Conservation (phyloP, 2,329 filamentous ascomycete species). For the Ceratocystis diversiconidia region DNA sequence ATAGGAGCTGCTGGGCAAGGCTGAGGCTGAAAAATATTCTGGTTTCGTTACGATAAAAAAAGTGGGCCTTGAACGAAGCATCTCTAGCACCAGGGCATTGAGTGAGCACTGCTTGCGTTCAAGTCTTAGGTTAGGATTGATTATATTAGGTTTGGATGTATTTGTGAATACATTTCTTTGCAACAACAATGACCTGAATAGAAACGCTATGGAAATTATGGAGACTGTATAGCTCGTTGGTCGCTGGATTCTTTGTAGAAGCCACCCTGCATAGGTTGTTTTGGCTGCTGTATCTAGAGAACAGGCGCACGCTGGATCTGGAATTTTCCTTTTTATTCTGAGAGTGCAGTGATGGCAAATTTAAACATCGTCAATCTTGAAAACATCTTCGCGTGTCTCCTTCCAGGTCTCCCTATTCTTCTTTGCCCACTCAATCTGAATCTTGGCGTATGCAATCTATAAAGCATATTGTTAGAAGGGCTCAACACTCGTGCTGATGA, state of each 20-base stretch:
- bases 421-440: conserved; percentile 86
- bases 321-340: background rate
- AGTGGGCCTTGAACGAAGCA: background rate
- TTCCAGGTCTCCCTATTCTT: conserved; percentile 85
- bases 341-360: background rate
- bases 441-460: conserved; percentile 80
- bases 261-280: background rate
- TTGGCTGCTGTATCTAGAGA: background rate
- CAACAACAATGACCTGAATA: background rate
- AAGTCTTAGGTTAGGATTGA: too few relatives aligned
- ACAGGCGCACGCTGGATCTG: background rate
- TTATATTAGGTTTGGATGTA: too few relatives aligned
- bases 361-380: conserved; percentile 62
- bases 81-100: background rate
- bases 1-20: background rate
- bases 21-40: background rate
- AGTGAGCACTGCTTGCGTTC: background rate
- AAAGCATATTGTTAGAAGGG: conserved; percentile 20
- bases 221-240: background rate
- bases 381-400: conserved; percentile 72
- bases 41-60: background rate
- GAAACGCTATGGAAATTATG: background rate
- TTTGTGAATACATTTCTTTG: background rate
- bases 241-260: background rate
- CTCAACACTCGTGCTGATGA: background rate